Percentiles rank a stretch among this genome's conserved stretches.
phyloP scores from a whole-genome alignment of 2,329 filamentous ascomycete species.

The Aspergillus bombycis region DNA sequence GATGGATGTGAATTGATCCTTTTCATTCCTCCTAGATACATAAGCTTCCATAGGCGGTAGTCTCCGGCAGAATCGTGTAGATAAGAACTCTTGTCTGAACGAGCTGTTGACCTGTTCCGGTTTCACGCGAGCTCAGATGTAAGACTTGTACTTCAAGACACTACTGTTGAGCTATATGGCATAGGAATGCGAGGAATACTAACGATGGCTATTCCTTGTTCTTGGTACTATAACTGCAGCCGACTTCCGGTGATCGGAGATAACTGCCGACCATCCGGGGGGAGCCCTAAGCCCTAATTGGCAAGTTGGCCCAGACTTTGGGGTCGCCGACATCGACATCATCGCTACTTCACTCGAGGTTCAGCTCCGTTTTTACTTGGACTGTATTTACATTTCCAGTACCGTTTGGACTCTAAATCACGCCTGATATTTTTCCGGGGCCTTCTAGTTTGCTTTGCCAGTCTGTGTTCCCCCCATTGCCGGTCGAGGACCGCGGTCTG shows the following conservation, averaged over 20 bases:
- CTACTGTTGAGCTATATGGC: background rate
- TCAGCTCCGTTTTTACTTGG: background rate
- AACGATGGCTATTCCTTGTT: background rate
- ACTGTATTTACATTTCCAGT: background rate
- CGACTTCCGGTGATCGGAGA: conserved; percentile 2
- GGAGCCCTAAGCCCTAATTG: conserved; percentile 29
- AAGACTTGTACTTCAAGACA: background rate
- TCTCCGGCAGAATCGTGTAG: background rate
- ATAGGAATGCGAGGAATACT: background rate
- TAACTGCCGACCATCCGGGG: background rate
- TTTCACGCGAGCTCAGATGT: background rate
- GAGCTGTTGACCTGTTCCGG: background rate
- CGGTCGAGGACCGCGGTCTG: conserved; percentile 21
- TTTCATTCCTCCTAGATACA: background rate
- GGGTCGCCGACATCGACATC: conserved; percentile 23
- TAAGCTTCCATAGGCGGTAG: background rate
- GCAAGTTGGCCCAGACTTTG: conserved; percentile 17
- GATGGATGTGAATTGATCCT: background rate
- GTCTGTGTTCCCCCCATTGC: conserved; percentile 18
- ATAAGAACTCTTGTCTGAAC: background rate
- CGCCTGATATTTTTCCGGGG: background rate
- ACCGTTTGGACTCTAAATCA: background rate
- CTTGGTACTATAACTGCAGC: background rate
- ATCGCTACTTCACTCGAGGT: conserved; percentile 13
- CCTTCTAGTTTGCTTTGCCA: background rate